Base-by-base conservation (phyloP, 352 stramenopile species). In the Phytophthora sansomeana region DNA sequence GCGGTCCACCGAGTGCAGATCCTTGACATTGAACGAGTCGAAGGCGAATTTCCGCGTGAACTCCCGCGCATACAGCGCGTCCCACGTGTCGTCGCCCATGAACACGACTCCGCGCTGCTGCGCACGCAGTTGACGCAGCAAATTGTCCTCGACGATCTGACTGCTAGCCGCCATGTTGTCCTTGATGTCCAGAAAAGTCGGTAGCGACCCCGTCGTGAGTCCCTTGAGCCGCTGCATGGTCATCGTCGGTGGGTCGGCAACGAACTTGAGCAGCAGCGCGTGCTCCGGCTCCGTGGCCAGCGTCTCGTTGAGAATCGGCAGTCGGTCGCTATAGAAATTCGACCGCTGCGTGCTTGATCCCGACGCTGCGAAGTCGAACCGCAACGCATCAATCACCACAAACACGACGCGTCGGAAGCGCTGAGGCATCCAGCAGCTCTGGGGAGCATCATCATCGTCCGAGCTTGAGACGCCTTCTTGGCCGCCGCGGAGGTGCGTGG, bases 61-160 rank as follows among this genome's bases (percentile, higher is more conserved):
- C 42, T 75, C 68, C 49, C 89, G 71, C 1, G 91, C 91, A 75
- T 99, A 99, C 7, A 99, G 78, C 51, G 91, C 83, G 10, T 95
- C 81, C 97, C 97, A 99, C 36, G 97, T 99, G 82, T 99, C 97
- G 81, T 99, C 97, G n/a, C 97, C 97, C 76, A 99, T 98, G 78
- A 99, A 99, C 39, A 96, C 91, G 39, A 99, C 83, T 7, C 74
- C 80, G 9, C 79, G 75, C 32, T 69, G 52, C 24, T 77, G 69
- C 24, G 58, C 69, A 48, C 87, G 78, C 63, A 92, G 62, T 72
- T 99, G 96, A 43, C 92, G 67, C 28, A 99, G 75, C 77, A 98
- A 93, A 59, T 98, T 99, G 89, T 99, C 97, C 75, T 99, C 97
- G 9, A 92, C 87, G 58, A 99, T 96, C 51, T 87, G 87, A 63